Evolutionary conservation across 345 rosid species (phyloP).

Genomic region (Eucalyptus dawsonii): DNA sequence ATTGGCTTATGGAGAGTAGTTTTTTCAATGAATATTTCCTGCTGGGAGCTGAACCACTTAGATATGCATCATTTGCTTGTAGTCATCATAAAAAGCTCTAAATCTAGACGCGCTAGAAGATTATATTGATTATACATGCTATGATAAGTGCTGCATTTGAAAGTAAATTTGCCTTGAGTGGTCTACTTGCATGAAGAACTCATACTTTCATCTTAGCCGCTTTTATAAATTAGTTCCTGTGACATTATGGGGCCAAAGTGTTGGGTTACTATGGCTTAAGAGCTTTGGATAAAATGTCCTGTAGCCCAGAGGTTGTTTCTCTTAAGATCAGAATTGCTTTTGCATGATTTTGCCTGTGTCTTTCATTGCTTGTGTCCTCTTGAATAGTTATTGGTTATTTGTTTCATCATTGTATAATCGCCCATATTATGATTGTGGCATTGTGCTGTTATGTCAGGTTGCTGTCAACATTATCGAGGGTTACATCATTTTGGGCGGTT

Average conservation of each 20-base stretch:
- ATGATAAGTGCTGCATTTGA: background rate
- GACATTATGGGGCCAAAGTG: background rate
- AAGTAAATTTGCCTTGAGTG: background rate
- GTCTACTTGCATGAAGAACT: background rate
- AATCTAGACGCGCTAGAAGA: background rate
- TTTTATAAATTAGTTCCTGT: background rate
- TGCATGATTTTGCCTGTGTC: background rate
- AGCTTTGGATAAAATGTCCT: background rate
- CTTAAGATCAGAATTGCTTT: background rate
- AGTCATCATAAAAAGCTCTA: background rate
- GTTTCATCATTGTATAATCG: background rate
- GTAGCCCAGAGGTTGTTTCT: background rate
- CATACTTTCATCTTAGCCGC: background rate
- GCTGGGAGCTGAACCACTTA: background rate
- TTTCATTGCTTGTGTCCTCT: background rate
- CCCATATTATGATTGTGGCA: background rate
- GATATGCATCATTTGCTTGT: background rate
- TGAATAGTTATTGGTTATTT: background rate
- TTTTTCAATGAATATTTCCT: background rate
- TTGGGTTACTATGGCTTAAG: background rate
- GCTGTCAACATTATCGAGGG: conserved; percentile 73
- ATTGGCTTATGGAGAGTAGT: background rate
- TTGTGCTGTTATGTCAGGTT: conserved; percentile 28
- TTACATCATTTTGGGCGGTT: conserved; percentile 72
- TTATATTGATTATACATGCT: background rate